Conservation (phyloP, 129 eudicot genomes). For the Ambrosia artemisiifolia region DNA sequence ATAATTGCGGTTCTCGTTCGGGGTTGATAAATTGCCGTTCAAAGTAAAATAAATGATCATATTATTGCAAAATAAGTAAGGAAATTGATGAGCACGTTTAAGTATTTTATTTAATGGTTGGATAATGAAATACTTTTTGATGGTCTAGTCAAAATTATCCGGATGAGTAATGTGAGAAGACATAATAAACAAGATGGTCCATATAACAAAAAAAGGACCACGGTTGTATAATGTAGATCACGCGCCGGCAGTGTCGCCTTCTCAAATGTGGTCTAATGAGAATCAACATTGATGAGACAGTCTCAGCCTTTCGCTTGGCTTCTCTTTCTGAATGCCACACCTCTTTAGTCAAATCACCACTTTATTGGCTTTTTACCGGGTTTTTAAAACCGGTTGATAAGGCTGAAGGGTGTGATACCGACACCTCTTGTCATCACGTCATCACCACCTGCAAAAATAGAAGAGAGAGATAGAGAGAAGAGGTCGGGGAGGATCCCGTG, state of each 20-base stretch:
- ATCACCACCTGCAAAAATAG: no score
- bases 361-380: neutral
- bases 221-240: neutral
- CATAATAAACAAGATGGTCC: constrained; percentile 17
- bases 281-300: no score
- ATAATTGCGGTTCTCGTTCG: no score
- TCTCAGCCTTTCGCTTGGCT: constrained; percentile 2
- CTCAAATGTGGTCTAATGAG: neutral
- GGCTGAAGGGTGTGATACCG: no score
- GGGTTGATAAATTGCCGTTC: neutral
- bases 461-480: no score
- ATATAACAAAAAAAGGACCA: constrained; percentile 5
- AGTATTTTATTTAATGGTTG: neutral
- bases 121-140: neutral
- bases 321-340: no score
- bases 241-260: constrained; percentile 9
- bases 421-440: no score
- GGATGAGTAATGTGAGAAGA: constrained; percentile 8
- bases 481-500: no score
- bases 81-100: neutral
- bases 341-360: neutral
- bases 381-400: no score
- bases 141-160: constrained; percentile 8
- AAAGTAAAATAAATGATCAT: neutral
- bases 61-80: neutral